phyloP scores from a whole-genome alignment of 768 basidiomycete genomes.

The Amanita rimosa region DNA sequence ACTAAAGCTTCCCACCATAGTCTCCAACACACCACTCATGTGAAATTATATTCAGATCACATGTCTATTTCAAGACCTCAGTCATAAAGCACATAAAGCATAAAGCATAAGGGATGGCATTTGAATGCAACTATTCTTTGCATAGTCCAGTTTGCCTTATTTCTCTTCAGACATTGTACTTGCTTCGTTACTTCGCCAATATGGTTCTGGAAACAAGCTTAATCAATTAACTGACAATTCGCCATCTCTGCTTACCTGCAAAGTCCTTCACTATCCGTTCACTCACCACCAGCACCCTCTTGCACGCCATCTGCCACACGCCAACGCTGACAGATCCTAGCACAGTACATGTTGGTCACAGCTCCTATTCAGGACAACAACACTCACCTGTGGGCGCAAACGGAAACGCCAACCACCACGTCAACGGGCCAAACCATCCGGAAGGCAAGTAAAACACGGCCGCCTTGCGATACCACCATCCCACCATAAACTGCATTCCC shows the following conservation, averaged over 20 bases:
- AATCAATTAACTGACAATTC: no score
- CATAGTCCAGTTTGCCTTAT: no score
- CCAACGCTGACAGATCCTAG: conserved; percentile 87
- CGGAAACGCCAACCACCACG: conserved; percentile 84
- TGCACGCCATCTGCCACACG: conserved; percentile 93
- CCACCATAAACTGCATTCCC: conserved; percentile 72
- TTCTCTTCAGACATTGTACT: no score
- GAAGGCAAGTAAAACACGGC: conserved; percentile 90
- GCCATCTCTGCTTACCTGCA: conserved; percentile 21
- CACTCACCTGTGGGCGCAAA: conserved; percentile 73
- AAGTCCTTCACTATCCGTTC: conserved; percentile 66
- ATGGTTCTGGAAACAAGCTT: no score
- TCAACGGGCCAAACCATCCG: conserved; percentile 83
- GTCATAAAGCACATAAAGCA: no score
- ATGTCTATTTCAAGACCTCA: no score
- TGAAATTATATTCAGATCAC: neutral
- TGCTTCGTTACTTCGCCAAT: no score
- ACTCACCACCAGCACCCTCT: conserved; percentile 67
- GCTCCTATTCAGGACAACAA: neutral
- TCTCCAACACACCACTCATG: conserved; percentile 15
- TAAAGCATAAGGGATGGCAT: no score
- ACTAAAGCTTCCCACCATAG: no score
- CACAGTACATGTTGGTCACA: neutral
- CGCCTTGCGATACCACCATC: conserved; percentile 86
- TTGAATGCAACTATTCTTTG: no score